Base-by-base conservation (phyloP, 495 filamentous ascomycete genomes). In the Trichoderma virens region DNA sequence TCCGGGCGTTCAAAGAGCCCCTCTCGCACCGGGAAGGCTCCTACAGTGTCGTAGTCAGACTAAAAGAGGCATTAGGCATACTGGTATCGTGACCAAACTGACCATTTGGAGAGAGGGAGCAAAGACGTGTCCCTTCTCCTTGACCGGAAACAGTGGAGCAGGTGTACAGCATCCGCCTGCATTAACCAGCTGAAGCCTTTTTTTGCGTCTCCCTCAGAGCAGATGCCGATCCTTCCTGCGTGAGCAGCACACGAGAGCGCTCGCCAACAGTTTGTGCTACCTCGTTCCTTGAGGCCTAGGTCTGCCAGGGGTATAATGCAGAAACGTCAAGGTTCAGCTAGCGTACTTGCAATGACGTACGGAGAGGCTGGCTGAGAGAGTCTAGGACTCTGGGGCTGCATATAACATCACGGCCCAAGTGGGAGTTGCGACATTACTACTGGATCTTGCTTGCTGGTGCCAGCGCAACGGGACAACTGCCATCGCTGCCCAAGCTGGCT, bases 21-120 rank as follows among this genome's bases (percentile, higher is more conserved):
- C 51, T 56, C 51, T 56, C 30, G 51, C 51, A 56, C 51, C 51
- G 20, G 27, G 20, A 30, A 56, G 51, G 51, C 23, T 56, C 45
- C 51, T 56, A 31, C 51, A 56, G 11, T 56, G 51, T 56, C 25
- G 51, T 56, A 56, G 20, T 20, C n/a, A 8, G 43, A n/a, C 43
- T 47, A 47, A 47, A 56, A 30, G 51, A 30, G 51, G 20, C 25
- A 13, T 16, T 56, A 30, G 23, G 25, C 27, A 56, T 28, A 27
- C 30, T 27, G 51, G 9, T 30, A 56, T 30, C 51, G 27, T 56
- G 51, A n/a, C 51, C 27, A 30, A 56, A 30, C 25, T 2, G 25
- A 16, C 13, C 27, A 56, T 28, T 56, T 6, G 13, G 34, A 13
- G 34, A 16, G 25, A 56, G 20, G n/a, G 23, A 56, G 25, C 28